A percentile compares a stretch with the other conserved stretches of the same genome.
These are phyloP conservation scores for Elongisporangium senticosum DNA, from an alignment of 352 stramenopile species.

Conservation along the genomic window DNA sequence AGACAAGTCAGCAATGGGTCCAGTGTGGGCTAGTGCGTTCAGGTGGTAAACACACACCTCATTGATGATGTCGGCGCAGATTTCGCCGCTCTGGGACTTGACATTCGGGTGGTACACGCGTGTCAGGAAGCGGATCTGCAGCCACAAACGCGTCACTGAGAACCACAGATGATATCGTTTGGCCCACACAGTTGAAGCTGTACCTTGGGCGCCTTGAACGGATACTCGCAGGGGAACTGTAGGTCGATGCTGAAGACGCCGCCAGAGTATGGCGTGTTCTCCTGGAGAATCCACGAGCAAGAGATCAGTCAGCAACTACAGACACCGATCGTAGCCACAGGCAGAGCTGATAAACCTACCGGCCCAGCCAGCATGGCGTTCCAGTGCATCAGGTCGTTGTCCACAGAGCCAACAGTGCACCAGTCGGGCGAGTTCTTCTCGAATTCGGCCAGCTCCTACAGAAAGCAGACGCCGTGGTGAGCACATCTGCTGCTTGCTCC, in stretches of 20 bases:
- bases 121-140: conserved; percentile 90
- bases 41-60: conserved; percentile 32
- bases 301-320: background rate
- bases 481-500: background rate
- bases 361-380: conserved; percentile 87
- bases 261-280: conserved; percentile 81
- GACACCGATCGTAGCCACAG: background rate
- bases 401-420: conserved; percentile 82
- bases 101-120: conserved; percentile 97
- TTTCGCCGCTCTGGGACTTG: conserved; percentile 94
- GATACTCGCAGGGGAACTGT: conserved; percentile 95
- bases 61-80: conserved; percentile 94
- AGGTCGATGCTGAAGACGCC: conserved; percentile 94
- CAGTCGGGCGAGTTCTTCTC: conserved; percentile 88
- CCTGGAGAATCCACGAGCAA: conserved; percentile 21
- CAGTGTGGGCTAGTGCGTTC: background rate
- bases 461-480: background rate
- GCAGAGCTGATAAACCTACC: conserved; percentile 26
- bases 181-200: background rate
- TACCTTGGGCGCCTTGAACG: conserved; percentile 91
- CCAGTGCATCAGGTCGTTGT: conserved; percentile 89
- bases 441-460: conserved; percentile 82
- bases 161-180: background rate
- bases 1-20: conserved; percentile 4
- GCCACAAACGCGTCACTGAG: background rate